phyloP scores from a whole-genome alignment of 225 moss, liverwort and hornwort genomes.

The Pseudoscleropodium purum region DNA sequence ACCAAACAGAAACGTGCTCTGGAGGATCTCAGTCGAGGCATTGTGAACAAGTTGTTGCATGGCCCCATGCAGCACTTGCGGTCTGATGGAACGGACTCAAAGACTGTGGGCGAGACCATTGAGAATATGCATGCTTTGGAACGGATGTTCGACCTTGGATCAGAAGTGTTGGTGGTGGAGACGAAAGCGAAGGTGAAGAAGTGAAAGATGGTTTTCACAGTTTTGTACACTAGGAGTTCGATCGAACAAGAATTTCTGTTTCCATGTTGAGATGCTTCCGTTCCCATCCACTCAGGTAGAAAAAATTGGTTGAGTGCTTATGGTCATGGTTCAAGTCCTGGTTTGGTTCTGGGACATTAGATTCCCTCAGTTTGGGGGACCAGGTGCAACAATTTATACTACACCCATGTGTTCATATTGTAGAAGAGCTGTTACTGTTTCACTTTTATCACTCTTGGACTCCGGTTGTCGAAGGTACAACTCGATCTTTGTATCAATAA shows the following conservation, averaged over 20 bases:
- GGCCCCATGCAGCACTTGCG: conserved; percentile 87
- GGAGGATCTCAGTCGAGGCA: conserved; percentile 78
- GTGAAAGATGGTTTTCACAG: neutral
- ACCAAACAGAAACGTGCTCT: conserved; percentile 65
- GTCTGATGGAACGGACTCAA: conserved; percentile 60
- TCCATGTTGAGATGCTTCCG: neutral
- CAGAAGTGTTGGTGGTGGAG: conserved; percentile 38
- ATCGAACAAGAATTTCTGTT: neutral
- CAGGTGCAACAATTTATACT: neutral
- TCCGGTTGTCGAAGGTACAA: conserved; percentile 20
- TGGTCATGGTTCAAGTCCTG: neutral
- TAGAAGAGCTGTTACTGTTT: conserved; percentile 21
- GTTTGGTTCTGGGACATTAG: neutral
- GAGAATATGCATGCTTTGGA: conserved; percentile 85
- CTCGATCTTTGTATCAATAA: conserved; percentile 25
- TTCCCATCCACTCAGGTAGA: neutral
- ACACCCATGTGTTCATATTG: conserved; percentile 26
- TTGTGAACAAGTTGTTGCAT: conserved; percentile 82
- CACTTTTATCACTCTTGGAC: neutral
- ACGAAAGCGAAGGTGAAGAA: conserved; percentile 36
- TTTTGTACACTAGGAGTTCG: conserved; percentile 11
- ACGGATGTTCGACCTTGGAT: conserved; percentile 67
- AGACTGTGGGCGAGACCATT: conserved; percentile 67
- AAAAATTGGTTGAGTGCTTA: neutral
- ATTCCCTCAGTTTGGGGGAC: neutral